These are phyloP conservation scores for Domatiomyces catenatus DNA, from an alignment of 2,329 filamentous ascomycete species.

Conservation along the genomic window DNA sequence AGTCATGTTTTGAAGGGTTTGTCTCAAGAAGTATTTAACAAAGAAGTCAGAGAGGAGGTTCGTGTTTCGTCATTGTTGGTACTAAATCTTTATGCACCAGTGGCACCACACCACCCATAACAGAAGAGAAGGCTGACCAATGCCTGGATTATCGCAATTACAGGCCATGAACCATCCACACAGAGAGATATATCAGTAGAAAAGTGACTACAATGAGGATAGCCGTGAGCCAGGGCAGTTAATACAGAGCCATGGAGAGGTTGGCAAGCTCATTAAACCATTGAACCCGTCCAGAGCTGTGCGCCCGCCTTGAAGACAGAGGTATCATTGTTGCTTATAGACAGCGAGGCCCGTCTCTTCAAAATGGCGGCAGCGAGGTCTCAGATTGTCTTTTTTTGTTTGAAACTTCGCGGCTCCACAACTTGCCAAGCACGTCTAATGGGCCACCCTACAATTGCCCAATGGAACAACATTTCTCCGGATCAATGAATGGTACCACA, in stretches of 20 bases:
- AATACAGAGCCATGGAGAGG: no score
- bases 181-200: neutral
- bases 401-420: no score
- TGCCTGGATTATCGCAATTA: neutral
- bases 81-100: neutral
- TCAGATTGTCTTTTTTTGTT: no score
- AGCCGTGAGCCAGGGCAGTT: constrained; percentile 37
- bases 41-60: neutral
- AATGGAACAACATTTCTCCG: no score
- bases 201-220: constrained; percentile 25
- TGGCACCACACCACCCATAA: neutral
- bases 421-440: no score
- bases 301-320: no score
- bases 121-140: neutral
- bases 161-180: neutral
- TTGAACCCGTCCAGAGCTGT: no score
- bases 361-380: no score
- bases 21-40: neutral
- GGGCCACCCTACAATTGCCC: no score
- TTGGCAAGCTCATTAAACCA: no score
- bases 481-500: neutral
- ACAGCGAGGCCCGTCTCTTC: no score
- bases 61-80: neutral
- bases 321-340: no score
- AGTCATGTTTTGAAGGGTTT: neutral